Base-by-base conservation (phyloP, 2,329 filamentous ascomycete genomes). In the Venturia effusa region DNA sequence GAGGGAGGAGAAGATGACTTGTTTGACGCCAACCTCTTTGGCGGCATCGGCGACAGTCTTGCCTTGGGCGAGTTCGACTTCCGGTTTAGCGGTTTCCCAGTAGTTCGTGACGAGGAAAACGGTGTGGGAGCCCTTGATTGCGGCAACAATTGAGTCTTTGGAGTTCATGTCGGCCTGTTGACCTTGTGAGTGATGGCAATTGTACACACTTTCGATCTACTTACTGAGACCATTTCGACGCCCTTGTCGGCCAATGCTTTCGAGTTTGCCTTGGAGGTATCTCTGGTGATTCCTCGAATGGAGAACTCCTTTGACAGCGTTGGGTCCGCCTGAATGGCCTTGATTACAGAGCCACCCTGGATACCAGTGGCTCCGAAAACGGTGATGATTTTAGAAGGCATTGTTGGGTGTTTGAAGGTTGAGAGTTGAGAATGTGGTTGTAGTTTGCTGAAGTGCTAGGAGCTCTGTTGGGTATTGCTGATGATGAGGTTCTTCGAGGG, bases 361-460 rank as follows among this genome's bases (percentile, higher is more conserved):
- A 79, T 75, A 65, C 81, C 80, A 0, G 81, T 83, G 27, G 80
- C 80, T 10, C 81, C 81, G 61, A 83, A 81, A 30, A 83, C 74
- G 32, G 54, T 43, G 54, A 66, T 22, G 45, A 61, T 15, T 64
- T 66, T 66, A 22, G 4, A 37, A 39, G 37, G 8, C 62, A 65
- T 65, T n/a, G 19, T 45, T 13, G n/a, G 8, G 22, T n/a, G 19
- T 8, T 11, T 4, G 37, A 39, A 10, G 10, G 7, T 10, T 45
- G 43, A 45, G 17, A 24, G 22, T 22, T 45, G 43, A 45, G 17
- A 45, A 45, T n/a, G 8, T 39, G 37, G 10, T 4, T 39, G 15
- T 39, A 2, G 37, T 39, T 15, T 39, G n/a, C n/a, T 39, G 8
- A 15, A 11, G n/a, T n/a, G n/a, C n/a, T n/a, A n/a, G n/a, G n/a